Evolutionary conservation across 306 rosid genomes (phyloP).

Genomic region (Coriaria nepalensis): DNA sequence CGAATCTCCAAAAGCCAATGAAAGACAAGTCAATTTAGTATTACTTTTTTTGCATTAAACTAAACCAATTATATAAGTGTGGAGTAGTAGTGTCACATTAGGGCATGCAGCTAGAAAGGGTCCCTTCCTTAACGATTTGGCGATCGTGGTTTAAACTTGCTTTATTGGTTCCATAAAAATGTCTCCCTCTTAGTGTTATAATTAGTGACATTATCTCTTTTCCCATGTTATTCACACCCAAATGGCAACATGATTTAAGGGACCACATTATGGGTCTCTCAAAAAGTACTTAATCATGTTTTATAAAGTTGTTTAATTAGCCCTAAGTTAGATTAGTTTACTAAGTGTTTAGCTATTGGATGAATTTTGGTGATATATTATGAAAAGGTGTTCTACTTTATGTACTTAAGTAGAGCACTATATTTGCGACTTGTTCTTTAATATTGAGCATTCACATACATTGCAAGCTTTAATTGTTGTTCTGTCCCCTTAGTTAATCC

Average conservation of each 20-base stretch:
- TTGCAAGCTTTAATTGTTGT: too few relatives aligned
- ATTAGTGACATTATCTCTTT: slow-evolving; percentile 31
- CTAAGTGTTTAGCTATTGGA: too few relatives aligned
- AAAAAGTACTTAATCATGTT: slow-evolving; percentile 37
- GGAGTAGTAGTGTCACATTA: slow-evolving; percentile 16
- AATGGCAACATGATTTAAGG: slow-evolving; percentile 47
- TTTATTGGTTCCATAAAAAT: slow-evolving; percentile 39
- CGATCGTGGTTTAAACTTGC: slow-evolving; percentile 14
- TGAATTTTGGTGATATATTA: too few relatives aligned
- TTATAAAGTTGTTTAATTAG: slow-evolving; percentile 16
- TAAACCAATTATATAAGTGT: slow-evolving; percentile 16
- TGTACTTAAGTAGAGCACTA: too few relatives aligned
- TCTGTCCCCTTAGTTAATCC: too few relatives aligned
- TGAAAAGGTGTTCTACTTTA: too few relatives aligned
- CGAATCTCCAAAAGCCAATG: slow-evolving; percentile 31
- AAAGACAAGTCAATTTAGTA: slow-evolving; percentile 24
- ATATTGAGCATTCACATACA: too few relatives aligned
- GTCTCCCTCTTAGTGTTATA: slow-evolving; percentile 38
- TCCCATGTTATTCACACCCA: slow-evolving; percentile 37
- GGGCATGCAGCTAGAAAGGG: slow-evolving; percentile 24
- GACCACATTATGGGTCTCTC: slow-evolving; percentile 57
- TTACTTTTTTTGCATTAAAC: slow-evolving; percentile 19
- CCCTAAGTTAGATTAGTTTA: too few relatives aligned
- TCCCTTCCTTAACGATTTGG: slow-evolving; percentile 47
- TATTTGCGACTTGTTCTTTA: too few relatives aligned